Evolutionary conservation across 1,284 basidiomycete genomes (phyloP).

Genomic region (Ustilago lituana): DNA sequence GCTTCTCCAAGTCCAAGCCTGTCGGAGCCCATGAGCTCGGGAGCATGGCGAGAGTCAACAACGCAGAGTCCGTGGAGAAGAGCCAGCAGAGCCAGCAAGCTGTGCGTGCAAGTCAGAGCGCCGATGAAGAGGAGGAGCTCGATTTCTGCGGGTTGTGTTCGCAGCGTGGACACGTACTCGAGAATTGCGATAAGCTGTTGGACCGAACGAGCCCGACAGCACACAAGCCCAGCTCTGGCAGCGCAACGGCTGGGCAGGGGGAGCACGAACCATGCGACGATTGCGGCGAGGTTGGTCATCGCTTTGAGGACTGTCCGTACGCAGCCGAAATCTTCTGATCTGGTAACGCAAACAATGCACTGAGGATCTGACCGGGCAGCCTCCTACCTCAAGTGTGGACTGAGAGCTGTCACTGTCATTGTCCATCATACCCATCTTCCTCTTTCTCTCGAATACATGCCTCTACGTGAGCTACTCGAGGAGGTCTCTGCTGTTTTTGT

Average conservation of each 20-base stretch:
- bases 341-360: neutral
- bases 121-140: conserved; percentile 39
- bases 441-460: too few species aligned
- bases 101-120: conserved; percentile 2
- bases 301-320: conserved; percentile 53
- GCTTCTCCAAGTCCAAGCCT: conserved; percentile 1
- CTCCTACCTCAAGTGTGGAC: too few species aligned
- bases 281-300: conserved; percentile 53
- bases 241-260: conserved; percentile 8
- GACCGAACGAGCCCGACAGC: neutral
- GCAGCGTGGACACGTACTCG: conserved; percentile 34
- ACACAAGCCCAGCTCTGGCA: neutral
- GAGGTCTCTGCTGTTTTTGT: too few species aligned
- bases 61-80: neutral
- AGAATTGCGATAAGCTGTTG: conserved; percentile 31
- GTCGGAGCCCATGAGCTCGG: neutral
- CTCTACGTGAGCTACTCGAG: too few species aligned
- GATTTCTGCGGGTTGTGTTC: conserved; percentile 49
- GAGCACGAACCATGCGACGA: conserved; percentile 52
- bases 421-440: too few species aligned
- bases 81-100: too few species aligned
- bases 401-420: too few species aligned
- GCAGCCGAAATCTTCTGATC: conserved; percentile 51
- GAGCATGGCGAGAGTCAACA: neutral
- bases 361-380: too few species aligned